Evolutionary conservation across 306 rosid genomes (phyloP), one percentile per base, ranked within the genome.

Genomic region (Crataegus laevigata): DNA sequence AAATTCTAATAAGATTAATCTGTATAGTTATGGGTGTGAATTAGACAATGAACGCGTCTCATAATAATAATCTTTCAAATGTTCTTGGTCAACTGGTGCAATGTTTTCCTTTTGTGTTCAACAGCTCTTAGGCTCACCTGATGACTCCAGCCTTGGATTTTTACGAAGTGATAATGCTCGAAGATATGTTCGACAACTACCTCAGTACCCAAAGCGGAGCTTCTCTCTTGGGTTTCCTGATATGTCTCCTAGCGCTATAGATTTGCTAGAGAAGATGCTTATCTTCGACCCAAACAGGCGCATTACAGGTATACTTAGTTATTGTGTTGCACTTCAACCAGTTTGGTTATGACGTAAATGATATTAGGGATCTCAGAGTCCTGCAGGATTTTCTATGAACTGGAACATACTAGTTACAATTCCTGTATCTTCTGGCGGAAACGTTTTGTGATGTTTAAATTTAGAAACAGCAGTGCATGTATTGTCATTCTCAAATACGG

Each of bases 61-160:
- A 32, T 42, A 54, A 68, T 72, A 50, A 59, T 59, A 13, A 25
- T 59, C 65, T 1, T 57, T 10, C 12, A 59, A 63, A 30, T 0
- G 24, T 29, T 63, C 68, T 15, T 17, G 19, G 52, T 19, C 52
- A 47, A 32, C 54, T 43, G 60, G 40, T 66, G 36, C 14, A 64
- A 42, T 57, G 50, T 57, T 26, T 55, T 82, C 40, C 66, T 78
- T 72, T 79, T 80, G 52, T 74, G 80, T 43, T 72, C 72, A 75
- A 77, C 82, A 94, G 98, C 92, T 94, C 78, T 85, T 94, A 82
- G 98, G 98, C 73, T 94, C 98, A 66, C 98, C 98, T 24, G 96
- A 94, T 82, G 97, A 94, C 74, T 75, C 90, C 21, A 94, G 96
- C 88, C 96, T 92, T 51, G 96, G 98, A 64, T 94, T 91, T 81